Percentiles rank a stretch among this genome's conserved stretches.
Conservation (phyloP, 257 asterid species). For the Solanum pinnatisectum region DNA sequence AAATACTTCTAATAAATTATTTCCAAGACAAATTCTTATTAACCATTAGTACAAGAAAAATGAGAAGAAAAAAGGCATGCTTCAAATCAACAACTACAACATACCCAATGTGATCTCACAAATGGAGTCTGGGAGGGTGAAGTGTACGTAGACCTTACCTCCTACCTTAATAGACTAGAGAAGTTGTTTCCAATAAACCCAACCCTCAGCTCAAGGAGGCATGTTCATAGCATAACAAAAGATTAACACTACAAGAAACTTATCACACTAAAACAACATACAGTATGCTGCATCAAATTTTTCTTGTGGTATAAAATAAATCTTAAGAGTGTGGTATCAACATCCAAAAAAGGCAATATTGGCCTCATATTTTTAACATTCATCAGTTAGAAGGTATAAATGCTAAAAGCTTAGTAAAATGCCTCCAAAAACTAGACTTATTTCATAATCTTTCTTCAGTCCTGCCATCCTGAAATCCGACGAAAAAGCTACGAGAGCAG, state of each 20-base stretch:
- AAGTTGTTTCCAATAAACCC: neutral
- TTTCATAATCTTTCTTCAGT: neutral
- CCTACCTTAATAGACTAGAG: neutral
- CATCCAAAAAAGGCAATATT: neutral
- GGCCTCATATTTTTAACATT: neutral
- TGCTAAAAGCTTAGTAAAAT: neutral
- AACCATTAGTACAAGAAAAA: neutral
- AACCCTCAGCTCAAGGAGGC: neutral
- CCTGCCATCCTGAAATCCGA: neutral
- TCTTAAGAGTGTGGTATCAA: neutral
- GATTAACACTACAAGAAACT: neutral
- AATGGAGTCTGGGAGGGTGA: neutral
- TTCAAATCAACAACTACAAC: neutral
- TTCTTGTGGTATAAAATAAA: neutral
- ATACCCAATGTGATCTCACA: neutral
- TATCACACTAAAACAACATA: neutral
- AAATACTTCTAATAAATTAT: too few relatives aligned
- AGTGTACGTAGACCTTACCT: neutral
- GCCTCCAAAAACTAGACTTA: neutral
- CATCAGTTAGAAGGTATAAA: neutral
- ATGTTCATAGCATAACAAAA: neutral
- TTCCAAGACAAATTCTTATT: neutral
- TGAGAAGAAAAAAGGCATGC: too few relatives aligned
- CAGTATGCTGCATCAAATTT: neutral
- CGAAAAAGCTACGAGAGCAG: neutral